A percentile compares a stretch with the other conserved stretches of the same genome.
These are phyloP conservation scores for Sporothrix phasma DNA, from an alignment of 2,329 filamentous ascomycete species.

Conservation along the genomic window DNA sequence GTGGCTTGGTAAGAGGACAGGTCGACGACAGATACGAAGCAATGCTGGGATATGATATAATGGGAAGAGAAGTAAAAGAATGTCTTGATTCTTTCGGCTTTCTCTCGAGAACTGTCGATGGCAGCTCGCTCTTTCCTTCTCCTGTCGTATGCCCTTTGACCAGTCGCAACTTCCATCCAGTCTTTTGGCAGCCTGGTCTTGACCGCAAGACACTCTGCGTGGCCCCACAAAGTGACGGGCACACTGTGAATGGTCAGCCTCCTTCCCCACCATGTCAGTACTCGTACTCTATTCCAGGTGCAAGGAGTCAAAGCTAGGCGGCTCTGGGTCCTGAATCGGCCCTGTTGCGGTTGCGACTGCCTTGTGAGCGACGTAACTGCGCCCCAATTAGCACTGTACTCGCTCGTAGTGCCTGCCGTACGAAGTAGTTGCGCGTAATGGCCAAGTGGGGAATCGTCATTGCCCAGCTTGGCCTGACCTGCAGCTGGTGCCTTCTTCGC, in stretches of 20 bases:
- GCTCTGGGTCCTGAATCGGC: background rate
- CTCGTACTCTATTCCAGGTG: no score
- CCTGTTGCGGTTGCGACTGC: background rate
- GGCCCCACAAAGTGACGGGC: background rate
- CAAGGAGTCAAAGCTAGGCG: background rate
- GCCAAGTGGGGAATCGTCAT: background rate
- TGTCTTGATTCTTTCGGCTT: background rate
- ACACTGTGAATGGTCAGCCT: slow-evolving; percentile 5
- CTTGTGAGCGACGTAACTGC: background rate
- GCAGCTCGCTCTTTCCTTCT: background rate
- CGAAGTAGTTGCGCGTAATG: background rate
- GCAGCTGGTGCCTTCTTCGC: background rate
- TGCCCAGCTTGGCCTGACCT: slow-evolving; percentile 2
- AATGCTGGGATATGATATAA: no score
- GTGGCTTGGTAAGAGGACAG: background rate
- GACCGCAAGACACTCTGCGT: no score
- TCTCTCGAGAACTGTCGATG: background rate
- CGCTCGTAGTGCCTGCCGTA: background rate
- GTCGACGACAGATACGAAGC: background rate
- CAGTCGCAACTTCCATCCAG: background rate
- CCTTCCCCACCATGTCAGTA: background rate
- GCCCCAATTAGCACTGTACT: background rate
- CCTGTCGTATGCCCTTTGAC: background rate
- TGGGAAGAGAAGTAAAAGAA: background rate
- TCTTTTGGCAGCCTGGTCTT: background rate